Conservation (phyloP, 2,329 filamentous ascomycete genomes). For the Tolypocladium pustulatum region DNA sequence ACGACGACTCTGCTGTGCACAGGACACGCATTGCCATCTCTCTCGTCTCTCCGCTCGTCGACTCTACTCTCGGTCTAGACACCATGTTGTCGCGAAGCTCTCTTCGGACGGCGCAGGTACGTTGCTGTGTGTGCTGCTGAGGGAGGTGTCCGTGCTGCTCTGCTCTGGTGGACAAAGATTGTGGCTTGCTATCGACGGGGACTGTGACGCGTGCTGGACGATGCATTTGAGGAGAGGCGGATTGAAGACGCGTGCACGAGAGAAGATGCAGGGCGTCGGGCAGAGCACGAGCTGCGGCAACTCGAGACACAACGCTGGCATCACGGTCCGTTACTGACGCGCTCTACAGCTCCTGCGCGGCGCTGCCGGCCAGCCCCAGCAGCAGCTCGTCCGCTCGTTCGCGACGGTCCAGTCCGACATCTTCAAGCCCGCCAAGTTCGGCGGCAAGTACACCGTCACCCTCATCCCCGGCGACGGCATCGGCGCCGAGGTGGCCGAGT, state of each 20-base stretch:
- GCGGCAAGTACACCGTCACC: conserved; percentile 98
- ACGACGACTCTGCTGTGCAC: neutral
- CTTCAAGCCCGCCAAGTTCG: conserved; percentile 98
- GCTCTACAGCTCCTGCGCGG: conserved; percentile 40
- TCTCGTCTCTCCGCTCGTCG: neutral
- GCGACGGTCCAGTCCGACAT: conserved; percentile 88
- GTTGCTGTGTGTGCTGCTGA: conserved; percentile 12
- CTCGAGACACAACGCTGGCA: neutral
- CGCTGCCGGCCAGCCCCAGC: conserved; percentile 32
- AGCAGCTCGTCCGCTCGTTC: conserved; percentile 45
- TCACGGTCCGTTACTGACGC: neutral
- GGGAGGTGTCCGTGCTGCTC: conserved; percentile 1
- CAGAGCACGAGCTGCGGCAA: neutral
- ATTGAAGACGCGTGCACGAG: neutral
- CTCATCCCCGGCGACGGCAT: conserved; percentile 98
- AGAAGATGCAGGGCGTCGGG: neutral
- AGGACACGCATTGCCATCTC: conserved; percentile 1
- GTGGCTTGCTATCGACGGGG: neutral
- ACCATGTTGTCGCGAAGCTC: conserved; percentile 51
- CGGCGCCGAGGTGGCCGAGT: conserved; percentile 93
- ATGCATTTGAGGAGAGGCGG: neutral
- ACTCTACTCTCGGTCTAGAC: neutral
- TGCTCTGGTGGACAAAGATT: neutral
- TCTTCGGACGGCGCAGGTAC: conserved; percentile 46
- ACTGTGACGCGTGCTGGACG: neutral